A percentile compares a stretch with the other conserved stretches of the same genome.
phyloP scores from a whole-genome alignment of 163 green algal genomes.

The Coccomyxa subellipsoidea region DNA sequence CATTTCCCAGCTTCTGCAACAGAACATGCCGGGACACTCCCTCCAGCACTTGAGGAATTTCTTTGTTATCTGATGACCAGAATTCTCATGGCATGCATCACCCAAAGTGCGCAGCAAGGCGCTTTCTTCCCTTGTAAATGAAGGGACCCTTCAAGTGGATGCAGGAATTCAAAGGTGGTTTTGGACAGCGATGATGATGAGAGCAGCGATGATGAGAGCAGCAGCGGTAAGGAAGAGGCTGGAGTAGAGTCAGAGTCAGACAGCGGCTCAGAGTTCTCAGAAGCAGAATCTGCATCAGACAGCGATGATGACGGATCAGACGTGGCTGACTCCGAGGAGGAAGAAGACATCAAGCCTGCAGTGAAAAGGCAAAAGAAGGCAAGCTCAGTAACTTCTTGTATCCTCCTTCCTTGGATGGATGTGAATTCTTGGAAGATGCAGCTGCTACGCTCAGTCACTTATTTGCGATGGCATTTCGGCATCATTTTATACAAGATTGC shows the following conservation, averaged over 20 bases:
- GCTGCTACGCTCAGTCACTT: too few relatives aligned
- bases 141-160: background rate
- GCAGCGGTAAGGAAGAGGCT: background rate
- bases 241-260: background rate
- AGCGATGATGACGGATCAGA: background rate
- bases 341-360: background rate
- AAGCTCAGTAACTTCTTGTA: background rate
- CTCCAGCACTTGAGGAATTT: too few relatives aligned
- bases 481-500: too few relatives aligned
- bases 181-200: background rate
- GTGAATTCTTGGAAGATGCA: too few relatives aligned
- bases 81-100: too few relatives aligned
- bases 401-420: too few relatives aligned
- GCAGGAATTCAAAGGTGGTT: background rate
- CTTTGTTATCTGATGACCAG: too few relatives aligned
- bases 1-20: too few relatives aligned
- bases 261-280: constrained; percentile 1
- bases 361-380: background rate
- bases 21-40: too few relatives aligned
- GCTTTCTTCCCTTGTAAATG: background rate
- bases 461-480: too few relatives aligned
- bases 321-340: background rate
- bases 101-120: too few relatives aligned
- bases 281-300: background rate
- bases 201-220: background rate